A percentile compares a stretch with the other conserved stretches of the same genome.
Conservation (phyloP, 768 basidiomycete genomes). For the Pleurotus salmoneostramineus region DNA sequence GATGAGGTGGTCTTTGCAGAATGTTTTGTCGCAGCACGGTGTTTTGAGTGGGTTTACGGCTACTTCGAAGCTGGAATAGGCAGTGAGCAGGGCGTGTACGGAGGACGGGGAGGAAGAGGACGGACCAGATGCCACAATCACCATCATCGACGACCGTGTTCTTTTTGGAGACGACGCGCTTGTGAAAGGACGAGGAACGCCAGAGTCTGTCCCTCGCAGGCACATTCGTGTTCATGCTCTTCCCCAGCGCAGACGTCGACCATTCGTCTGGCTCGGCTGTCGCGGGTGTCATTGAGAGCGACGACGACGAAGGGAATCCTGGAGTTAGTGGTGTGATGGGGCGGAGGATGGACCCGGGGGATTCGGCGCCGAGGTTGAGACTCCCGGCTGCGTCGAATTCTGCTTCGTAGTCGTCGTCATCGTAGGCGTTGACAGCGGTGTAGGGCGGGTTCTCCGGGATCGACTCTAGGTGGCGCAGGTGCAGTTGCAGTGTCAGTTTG, state of each 20-base stretch:
- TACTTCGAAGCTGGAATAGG: slow-evolving; percentile 7
- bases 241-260: slow-evolving; percentile 1
- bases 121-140: slow-evolving; percentile 19
- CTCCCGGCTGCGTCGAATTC: not conserved
- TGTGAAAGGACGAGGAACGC: slow-evolving; percentile 9
- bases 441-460: not conserved
- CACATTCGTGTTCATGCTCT: slow-evolving; percentile 8
- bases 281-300: not conserved
- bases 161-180: slow-evolving; percentile 4
- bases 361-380: slow-evolving; percentile 16
- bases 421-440: not conserved
- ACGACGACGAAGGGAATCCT: not conserved
- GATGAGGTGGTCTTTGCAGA: slow-evolving; percentile 11
- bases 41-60: slow-evolving; percentile 9
- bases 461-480: not conserved
- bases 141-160: slow-evolving; percentile 11
- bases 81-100: not conserved
- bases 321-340: not conserved
- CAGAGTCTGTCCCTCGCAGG: slow-evolving; percentile 8
- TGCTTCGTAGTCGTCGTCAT: not conserved
- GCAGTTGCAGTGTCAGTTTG: not conserved
- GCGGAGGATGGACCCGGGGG: slow-evolving; percentile 11
- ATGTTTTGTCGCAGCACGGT: slow-evolving; percentile 11
- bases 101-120: not conserved
- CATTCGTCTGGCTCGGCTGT: not conserved